Evolutionary conservation across 2,329 filamentous ascomycete genomes (phyloP).

Genomic region (Aspergillus brasiliensis): DNA sequence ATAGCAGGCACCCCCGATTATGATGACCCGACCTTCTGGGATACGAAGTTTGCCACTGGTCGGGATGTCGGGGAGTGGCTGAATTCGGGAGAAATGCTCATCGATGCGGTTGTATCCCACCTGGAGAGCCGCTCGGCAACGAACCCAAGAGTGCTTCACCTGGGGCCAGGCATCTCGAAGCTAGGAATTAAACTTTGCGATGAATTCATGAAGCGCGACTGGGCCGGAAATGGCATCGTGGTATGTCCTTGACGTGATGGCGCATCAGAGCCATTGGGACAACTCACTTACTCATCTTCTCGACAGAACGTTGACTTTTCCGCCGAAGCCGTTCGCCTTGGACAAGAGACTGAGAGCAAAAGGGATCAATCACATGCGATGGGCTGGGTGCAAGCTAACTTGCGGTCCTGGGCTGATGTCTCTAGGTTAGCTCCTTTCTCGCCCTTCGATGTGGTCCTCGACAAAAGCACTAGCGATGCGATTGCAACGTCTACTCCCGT

Average conservation of each 20-base stretch:
- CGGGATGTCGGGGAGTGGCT: conserved; percentile 42
- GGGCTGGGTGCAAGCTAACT: conserved; percentile 34
- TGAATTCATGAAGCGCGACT: conserved; percentile 26
- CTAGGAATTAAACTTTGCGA: conserved; percentile 35
- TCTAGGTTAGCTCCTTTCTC: conserved; percentile 25
- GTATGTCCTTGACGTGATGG: conserved; percentile 22
- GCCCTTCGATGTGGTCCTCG: conserved; percentile 37
- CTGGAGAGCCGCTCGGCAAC: conserved; percentile 21
- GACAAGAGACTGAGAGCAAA: conserved; percentile 26
- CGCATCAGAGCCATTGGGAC: background rate
- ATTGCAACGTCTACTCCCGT: conserved; percentile 32
- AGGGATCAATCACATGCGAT: conserved; percentile 27
- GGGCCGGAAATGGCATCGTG: conserved; percentile 35
- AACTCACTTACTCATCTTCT: background rate
- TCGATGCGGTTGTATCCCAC: conserved; percentile 30
- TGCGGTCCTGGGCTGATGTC: conserved; percentile 36
- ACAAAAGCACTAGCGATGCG: conserved; percentile 43
- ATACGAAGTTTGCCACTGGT: conserved; percentile 37
- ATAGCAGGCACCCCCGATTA: conserved; percentile 36
- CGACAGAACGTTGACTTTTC: conserved; percentile 42
- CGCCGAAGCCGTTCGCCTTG: conserved; percentile 39
- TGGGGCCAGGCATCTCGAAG: conserved; percentile 38
- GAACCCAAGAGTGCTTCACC: conserved; percentile 32
- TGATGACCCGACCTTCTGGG: conserved; percentile 37
- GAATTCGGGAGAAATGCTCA: conserved; percentile 35